Evolutionary conservation across 2,329 filamentous ascomycete genomes (phyloP), one percentile per base, ranked within the genome.

Genomic region (Penicillium hordei): DNA sequence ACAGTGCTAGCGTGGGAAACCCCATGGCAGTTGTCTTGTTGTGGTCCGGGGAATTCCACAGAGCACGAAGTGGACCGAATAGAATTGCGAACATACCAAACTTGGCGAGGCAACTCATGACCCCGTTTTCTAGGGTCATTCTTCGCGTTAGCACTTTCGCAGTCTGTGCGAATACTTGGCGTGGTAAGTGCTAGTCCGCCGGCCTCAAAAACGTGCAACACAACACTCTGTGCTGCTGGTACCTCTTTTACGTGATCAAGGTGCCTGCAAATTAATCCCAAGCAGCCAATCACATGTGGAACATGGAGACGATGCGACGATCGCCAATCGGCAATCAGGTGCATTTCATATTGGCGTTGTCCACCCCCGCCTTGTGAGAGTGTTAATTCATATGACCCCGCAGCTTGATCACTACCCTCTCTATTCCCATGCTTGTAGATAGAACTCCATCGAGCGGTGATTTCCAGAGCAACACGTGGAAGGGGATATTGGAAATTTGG

Each of bases 301-400:
- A 9, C 23, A 45, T 38, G 48, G 48, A 8, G 45, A 36, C 31
- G 13, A 48, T 48, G 29, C 4, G 31, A 34, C 15, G 17, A 33
- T 49, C 39, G 31, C 59, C 59, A 63, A 63, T 63, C 59, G 53
- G 56, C 59, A 63, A 63, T 63, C 59, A 50, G 56, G 44, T 54
- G 21, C 13, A 8, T 39, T 49, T 9, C 49, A 42, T 45, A 56
- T 53, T 43, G 17, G 42, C 12, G 17, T 29, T 19, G n/a, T 56
- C 12, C 43, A 54, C 51, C 39, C 39, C 46, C 46, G 34, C 49
- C 27, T 17, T 25, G 43, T 53, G 27, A 38, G 34, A 46, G 17
- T 21, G n/a, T 45, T 38, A 17, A 25, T 54, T 36, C 33, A 39
- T 55, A 52, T 34, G 40, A 60, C 53, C 59, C 61, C 61, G 51